These are phyloP conservation scores for Populus hybrid DNA, from an alignment of 441 rosid genomes.

Conservation along the genomic window DNA sequence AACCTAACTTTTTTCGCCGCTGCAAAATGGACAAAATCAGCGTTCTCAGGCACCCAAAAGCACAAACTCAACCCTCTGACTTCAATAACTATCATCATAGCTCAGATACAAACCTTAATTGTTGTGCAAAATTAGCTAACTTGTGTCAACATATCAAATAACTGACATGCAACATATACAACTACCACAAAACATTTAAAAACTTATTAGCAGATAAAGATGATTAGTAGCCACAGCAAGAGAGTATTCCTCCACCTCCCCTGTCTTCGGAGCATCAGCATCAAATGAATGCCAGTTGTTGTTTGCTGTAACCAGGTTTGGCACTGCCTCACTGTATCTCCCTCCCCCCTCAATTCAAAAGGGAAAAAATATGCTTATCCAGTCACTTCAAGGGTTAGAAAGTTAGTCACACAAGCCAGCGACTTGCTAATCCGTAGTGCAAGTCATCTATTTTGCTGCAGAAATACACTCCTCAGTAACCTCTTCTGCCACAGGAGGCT, in stretches of 20 bases:
- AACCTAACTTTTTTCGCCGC: too few species aligned
- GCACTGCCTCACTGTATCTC: neutral
- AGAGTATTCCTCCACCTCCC: too few species aligned
- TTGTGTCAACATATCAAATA: neutral
- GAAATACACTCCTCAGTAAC: slow-evolving; percentile 9
- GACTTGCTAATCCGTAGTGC: neutral
- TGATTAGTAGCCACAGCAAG: too few species aligned
- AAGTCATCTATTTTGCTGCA: slow-evolving; percentile 3
- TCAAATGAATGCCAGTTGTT: neutral
- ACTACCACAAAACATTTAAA: neutral
- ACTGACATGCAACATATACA: neutral
- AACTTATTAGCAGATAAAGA: neutral
- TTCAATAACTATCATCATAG: neutral
- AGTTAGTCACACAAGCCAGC: neutral
- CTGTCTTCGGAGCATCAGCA: neutral
- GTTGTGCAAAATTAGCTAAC: neutral
- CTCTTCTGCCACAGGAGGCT: slow-evolving; percentile 12
- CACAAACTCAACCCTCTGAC: neutral
- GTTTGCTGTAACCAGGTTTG: neutral
- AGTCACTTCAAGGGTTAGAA: slow-evolving; percentile 6
- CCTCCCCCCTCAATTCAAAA: neutral
- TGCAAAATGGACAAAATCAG: neutral
- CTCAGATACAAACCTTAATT: neutral
- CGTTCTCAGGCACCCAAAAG: neutral
- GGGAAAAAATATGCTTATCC: neutral